phyloP scores from a whole-genome alignment of 1,139 yeast genomes.

The Lodderomyces parapsilosis region DNA sequence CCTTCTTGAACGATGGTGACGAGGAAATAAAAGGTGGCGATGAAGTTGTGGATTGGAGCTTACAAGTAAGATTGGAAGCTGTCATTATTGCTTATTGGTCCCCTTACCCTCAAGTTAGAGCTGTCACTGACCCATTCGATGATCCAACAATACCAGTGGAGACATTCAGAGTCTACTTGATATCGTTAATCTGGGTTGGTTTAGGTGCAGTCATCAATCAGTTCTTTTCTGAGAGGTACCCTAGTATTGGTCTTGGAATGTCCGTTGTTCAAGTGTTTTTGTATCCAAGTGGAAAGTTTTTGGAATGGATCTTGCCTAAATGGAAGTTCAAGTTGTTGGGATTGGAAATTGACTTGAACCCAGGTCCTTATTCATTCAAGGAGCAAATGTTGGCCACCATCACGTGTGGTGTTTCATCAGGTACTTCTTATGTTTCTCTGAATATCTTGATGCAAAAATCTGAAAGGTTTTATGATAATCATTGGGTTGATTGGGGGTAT shows the following conservation, averaged over 20 bases:
- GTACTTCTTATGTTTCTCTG: conserved; percentile 20
- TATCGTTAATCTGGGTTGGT: conserved; percentile 62
- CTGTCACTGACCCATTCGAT: conserved; percentile 55
- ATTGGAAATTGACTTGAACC: conserved; percentile 19
- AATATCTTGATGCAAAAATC: conserved; percentile 23
- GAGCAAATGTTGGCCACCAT: conserved; percentile 28
- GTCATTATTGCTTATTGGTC: conserved; percentile 53
- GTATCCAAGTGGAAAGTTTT: conserved; percentile 23
- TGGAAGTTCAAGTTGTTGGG: conserved; percentile 14
- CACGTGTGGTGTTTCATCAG: conserved; percentile 22
- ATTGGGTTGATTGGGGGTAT: conserved; percentile 47
- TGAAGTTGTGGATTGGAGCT: too few species aligned
- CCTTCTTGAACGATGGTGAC: not conserved
- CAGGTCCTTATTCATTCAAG: conserved; percentile 28
- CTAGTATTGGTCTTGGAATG: conserved; percentile 44
- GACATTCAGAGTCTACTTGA: conserved; percentile 52
- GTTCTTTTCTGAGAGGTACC: conserved; percentile 58
- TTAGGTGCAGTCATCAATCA: conserved; percentile 61
- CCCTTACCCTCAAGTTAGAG: conserved; percentile 66
- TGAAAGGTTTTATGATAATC: conserved; percentile 28
- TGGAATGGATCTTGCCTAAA: conserved; percentile 23
- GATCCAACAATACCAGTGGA: conserved; percentile 52
- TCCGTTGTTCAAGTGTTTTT: conserved; percentile 29
- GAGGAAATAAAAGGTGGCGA: conserved; percentile 4
- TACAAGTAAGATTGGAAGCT: conserved; percentile 44